These are phyloP conservation scores for Fusarium burgessii DNA, from an alignment of 2,329 filamentous ascomycete species.

Conservation along the genomic window DNA sequence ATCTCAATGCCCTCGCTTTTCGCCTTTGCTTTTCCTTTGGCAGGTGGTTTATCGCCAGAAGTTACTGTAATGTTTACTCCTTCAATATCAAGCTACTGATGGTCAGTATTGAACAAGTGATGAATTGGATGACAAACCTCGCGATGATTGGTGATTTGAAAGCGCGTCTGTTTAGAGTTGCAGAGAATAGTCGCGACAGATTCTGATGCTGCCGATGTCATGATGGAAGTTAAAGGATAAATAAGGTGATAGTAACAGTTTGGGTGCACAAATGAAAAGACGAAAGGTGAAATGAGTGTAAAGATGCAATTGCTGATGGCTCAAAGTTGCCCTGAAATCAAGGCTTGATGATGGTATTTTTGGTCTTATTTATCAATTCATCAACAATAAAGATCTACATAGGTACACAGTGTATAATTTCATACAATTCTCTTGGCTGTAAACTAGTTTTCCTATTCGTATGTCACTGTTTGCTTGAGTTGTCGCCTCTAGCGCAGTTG, in stretches of 20 bases:
- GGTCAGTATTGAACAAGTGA: not conserved
- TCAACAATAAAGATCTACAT: not conserved
- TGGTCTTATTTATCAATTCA: not conserved
- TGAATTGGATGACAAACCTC: constrained; percentile 58
- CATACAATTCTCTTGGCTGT: not conserved
- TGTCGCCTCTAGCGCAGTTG: constrained; percentile 3
- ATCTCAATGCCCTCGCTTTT: constrained; percentile 71
- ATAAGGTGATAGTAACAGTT: not conserved
- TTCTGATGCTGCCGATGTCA: constrained; percentile 64
- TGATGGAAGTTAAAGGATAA: constrained; percentile 35
- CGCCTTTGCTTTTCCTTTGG: constrained; percentile 63
- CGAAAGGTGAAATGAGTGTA: not conserved
- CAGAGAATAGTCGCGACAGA: constrained; percentile 68
- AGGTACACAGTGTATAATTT: not conserved
- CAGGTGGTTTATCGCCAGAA: constrained; percentile 56
- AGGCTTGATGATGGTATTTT: not conserved
- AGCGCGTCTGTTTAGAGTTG: constrained; percentile 75
- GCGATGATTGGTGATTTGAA: constrained; percentile 66
- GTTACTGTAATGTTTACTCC: constrained; percentile 77
- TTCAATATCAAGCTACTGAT: constrained; percentile 72
- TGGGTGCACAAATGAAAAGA: not conserved
- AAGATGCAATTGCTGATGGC: not conserved
- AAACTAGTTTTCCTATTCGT: not conserved
- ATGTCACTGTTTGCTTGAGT: constrained; percentile 1
- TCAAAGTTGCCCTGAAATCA: constrained; percentile 4